Base-by-base conservation (phyloP, 192 early-diverging fungal species). In the Coemansia sp. region DNA sequence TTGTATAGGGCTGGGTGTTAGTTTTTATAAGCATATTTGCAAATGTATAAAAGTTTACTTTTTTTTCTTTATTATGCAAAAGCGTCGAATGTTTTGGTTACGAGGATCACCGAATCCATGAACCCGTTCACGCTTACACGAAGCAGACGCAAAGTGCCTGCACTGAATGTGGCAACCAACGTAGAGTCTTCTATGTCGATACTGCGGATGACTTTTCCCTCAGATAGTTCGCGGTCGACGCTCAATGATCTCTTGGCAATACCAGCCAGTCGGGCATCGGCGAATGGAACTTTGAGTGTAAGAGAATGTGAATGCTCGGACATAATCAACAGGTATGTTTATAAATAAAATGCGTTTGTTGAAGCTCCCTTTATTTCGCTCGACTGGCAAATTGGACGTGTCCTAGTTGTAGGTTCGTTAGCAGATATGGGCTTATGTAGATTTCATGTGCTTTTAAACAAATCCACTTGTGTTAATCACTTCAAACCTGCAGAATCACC, bases 71-170 rank as follows among this genome's bases (percentile, higher is more conserved):
- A 31, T 32, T 44, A 61, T 5, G 66, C 62, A 50, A 80, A 81
- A 25, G 80, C 65, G 11, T 82, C 75, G n/a, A 82, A 17, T 9
- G 80, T 82, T 8, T 69, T 68, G 11, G 75, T 66, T 21, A 76
- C 74, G 5, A 82, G 71, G n/a, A 82, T 82, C 5, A 82, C 39
- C 44, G 79, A 82, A 25, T 82, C 74, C 79, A 82, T 82, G 27
- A 82, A 82, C 8, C 79, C 79, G 41, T 82, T 82, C 23, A 82
- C 53, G 46, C 73, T 73, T 15, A 82, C 79, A 4, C 79, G 70
- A 2, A 82, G 71, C 63, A 76, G 66, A 1, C 79, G 79, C 21
- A 74, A 48, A 0, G 67, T 69, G 0, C 67, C 61, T 4, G 74
- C 74, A 21, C 29, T 46, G 19, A 70, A 82, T 14, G 67, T 70